These are phyloP conservation scores for Microthlaspi erraticum DNA, from an alignment of 345 rosid species.

Conservation along the genomic window DNA sequence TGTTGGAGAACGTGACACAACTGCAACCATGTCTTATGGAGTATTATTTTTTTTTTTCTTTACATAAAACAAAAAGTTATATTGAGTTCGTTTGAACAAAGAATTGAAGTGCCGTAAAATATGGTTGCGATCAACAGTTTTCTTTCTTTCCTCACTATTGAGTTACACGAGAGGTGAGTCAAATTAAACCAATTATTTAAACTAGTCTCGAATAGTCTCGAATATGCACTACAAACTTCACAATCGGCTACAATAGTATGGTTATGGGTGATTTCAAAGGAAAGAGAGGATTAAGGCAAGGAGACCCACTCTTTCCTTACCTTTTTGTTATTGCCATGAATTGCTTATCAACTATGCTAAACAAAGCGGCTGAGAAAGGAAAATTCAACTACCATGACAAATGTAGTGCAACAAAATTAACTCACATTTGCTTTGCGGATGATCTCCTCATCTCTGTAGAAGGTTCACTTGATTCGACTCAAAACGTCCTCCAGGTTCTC, in stretches of 20 bases:
- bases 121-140: not conserved
- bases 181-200: constrained; percentile 16
- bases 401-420: accelerated
- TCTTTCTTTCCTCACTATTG: not conserved
- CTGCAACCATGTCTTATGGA: constrained; percentile 10
- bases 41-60: too few relatives aligned
- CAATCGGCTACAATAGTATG: not conserved
- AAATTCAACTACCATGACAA: not conserved
- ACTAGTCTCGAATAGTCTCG: not conserved
- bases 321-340: not conserved
- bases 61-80: not conserved
- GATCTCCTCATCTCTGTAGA: not conserved
- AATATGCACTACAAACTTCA: not conserved
- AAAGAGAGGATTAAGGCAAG: not conserved
- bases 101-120: constrained; percentile 2
- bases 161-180: not conserved
- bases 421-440: not conserved
- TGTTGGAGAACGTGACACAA: constrained; percentile 26
- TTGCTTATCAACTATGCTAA: not conserved
- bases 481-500: not conserved
- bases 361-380: not conserved
- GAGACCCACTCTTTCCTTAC: not conserved
- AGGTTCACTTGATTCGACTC: accelerated
- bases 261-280: not conserved
- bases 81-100: constrained; percentile 1